Conservation (phyloP, 306 rosid species). For the Cyamopsis tetragonoloba region DNA sequence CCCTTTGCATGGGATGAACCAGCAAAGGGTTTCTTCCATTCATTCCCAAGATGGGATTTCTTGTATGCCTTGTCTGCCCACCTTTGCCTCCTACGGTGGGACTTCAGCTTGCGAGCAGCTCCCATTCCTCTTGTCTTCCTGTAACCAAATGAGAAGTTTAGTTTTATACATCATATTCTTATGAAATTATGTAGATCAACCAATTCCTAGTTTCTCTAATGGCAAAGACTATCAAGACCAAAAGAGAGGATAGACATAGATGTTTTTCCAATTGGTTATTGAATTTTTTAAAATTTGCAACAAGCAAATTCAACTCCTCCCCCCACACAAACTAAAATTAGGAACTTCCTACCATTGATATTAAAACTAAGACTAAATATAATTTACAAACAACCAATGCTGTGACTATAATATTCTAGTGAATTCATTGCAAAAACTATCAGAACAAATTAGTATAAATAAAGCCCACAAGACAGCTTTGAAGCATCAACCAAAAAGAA, state of each 20-base stretch:
- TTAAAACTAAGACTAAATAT: not conserved
- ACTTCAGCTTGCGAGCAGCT: slow-evolving; percentile 80
- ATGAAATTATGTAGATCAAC: not conserved
- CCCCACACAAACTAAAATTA: not conserved
- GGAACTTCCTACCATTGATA: not conserved
- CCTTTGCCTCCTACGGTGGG: slow-evolving; percentile 72
- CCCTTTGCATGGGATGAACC: slow-evolving; percentile 89
- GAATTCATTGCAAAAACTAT: not conserved
- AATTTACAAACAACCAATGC: not conserved
- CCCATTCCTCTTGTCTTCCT: slow-evolving; percentile 84
- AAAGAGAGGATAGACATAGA: not conserved
- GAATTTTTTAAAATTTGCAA: not conserved
- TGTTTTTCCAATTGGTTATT: not conserved
- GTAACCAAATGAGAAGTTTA: not conserved
- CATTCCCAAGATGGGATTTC: slow-evolving; percentile 79
- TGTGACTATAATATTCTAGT: not conserved
- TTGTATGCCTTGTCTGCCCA: slow-evolving; percentile 82
- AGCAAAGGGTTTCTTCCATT: slow-evolving; percentile 88
- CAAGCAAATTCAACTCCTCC: not conserved
- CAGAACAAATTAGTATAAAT: not conserved
- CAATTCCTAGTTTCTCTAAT: not conserved
- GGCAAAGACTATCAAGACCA: not conserved
- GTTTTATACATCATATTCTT: not conserved
- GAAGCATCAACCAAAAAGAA: not conserved
- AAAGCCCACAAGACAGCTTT: not conserved